Evolutionary conservation across 2,329 filamentous ascomycete genomes (phyloP), one percentile per base, ranked within the genome.

Genomic region (Ascochyta lentis): DNA sequence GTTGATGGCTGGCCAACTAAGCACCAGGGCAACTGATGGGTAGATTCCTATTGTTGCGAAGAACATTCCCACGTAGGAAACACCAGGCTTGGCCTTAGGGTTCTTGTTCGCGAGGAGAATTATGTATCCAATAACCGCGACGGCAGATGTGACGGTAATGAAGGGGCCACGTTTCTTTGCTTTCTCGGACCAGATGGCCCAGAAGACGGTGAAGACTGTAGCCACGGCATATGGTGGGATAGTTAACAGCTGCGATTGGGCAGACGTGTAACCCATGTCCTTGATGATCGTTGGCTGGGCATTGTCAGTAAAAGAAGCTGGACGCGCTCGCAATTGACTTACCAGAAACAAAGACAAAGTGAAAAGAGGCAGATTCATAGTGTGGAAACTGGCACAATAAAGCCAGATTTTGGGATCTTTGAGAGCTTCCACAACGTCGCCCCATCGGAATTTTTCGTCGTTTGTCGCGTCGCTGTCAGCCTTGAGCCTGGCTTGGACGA

Each of bases 331-430:
- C 12, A 5, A 33, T 16, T 2, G 3, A 70, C 80, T 51, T 63
- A 74, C 72, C 35, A 77, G 42, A 39, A 77, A 77, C 2, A 77
- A 62, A 15, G 73, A 76, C 10, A 77, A 49, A 0, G 73, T 76
- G 49, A 76, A 77, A 1, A 77, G 53, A 0, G 74, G 74, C 7
- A 92, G 73, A 53, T 85, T 89, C 80, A 91, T 86, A 5, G 88
- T 90, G 69, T 92, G 89, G 64, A 90, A 91, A 0, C 82, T 84
- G 0, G 90, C 70, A 0, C 88, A 87, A 61, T 92, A 92, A 0
- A 92, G 79, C 73, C 72, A 75, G 6, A 71, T 60, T 44, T 76
- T 75, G 35, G 68, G 44, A 31, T 76, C 73, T 48, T 80, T 84
- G 37, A 91, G 71, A 0, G 89, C 89, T 16, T 84, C 78, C 23